A percentile compares a stretch with the other conserved stretches of the same genome.
Conservation (phyloP, 257 asterid genomes). For the Coffea canephora region DNA sequence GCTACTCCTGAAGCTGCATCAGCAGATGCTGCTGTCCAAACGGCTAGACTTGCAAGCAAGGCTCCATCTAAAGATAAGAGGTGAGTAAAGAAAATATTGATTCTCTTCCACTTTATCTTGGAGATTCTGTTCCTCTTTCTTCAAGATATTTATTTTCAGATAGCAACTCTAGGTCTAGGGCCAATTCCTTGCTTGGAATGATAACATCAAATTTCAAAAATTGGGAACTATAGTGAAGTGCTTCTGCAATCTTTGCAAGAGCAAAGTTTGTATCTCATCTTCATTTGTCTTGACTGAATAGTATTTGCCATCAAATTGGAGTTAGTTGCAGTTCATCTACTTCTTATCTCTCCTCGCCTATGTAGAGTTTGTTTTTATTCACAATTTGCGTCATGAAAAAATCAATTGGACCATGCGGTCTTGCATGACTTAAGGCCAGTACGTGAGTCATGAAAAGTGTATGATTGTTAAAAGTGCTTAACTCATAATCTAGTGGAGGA, state of each 20-base stretch:
- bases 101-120: conserved; percentile 11
- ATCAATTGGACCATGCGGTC: neutral
- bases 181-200: neutral
- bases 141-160: neutral
- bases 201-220: no score
- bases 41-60: conserved; percentile 94
- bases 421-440: neutral
- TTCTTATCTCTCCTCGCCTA: neutral
- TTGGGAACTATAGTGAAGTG: neutral
- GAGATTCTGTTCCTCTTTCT: conserved; percentile 17
- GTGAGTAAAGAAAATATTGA: conserved; percentile 46
- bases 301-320: neutral
- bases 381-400: neutral
- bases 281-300: no score
- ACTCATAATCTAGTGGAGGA: neutral
- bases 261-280: neutral
- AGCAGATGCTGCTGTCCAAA: conserved; percentile 96
- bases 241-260: neutral
- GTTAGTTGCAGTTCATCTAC: neutral
- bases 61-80: conserved; percentile 86
- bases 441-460: neutral
- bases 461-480: neutral
- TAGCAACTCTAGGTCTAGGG: neutral
- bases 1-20: conserved; percentile 99
- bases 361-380: neutral